phyloP scores from a whole-genome alignment of 202 grass and related monocot species.

The Digitaria exilis region DNA sequence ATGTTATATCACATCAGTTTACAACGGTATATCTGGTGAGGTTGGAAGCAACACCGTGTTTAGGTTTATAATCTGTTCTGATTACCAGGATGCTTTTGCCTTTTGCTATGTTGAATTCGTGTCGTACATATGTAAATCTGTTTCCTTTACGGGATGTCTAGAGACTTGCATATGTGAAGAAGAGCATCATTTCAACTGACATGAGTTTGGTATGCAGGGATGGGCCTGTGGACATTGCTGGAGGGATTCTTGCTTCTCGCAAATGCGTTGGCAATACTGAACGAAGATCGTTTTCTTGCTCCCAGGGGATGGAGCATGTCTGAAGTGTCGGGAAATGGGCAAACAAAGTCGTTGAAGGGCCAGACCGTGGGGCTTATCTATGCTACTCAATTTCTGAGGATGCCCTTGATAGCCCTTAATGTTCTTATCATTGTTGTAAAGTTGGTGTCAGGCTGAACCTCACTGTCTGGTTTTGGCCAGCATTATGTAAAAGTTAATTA shows the following conservation, averaged over 20 bases:
- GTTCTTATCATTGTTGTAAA: constrained; percentile 82
- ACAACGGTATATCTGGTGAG: background rate
- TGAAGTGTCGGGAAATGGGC: constrained; percentile 70
- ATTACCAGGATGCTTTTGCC: background rate
- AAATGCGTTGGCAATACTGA: constrained; percentile 90
- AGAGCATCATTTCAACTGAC: background rate
- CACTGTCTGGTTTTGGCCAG: background rate
- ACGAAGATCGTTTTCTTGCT: constrained; percentile 84
- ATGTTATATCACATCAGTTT: background rate
- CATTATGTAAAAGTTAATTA: constrained; percentile 41
- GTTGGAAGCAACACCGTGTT: background rate
- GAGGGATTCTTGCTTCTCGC: constrained; percentile 82
- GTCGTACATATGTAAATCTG: background rate
- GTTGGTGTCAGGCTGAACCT: constrained; percentile 63
- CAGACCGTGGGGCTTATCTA: constrained; percentile 93
- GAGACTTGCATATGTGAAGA: background rate
- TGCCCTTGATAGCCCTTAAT: constrained; percentile 86
- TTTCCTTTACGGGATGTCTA: background rate
- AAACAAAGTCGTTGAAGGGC: constrained; percentile 83
- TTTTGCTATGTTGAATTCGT: background rate
- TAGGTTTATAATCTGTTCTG: background rate
- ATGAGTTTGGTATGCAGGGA: constrained; percentile 47
- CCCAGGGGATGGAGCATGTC: constrained; percentile 92
- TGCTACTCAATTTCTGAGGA: constrained; percentile 73
- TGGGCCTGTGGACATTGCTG: constrained; percentile 85